Evolutionary conservation across 1,139 yeast species (phyloP), one percentile per base, ranked within the genome.

Genomic region (Geotrichum candidum): DNA sequence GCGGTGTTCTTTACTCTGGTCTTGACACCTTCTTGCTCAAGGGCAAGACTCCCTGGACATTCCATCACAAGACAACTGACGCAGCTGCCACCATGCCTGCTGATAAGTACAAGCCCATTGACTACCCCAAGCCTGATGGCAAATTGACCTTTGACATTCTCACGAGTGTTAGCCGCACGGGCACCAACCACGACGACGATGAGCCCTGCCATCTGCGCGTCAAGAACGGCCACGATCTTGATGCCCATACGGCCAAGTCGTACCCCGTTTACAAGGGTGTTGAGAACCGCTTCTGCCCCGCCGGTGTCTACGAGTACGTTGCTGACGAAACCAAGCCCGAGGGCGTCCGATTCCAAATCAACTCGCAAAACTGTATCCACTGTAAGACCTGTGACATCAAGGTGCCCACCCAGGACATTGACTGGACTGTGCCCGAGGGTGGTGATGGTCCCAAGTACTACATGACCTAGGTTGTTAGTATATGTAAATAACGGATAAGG

Each of bases 321-420:
- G 87, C 87, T 65, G 95, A 88, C 70, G 85, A 82, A 59, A 72
- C 72, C 15, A 81, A 83, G 61, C 71, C 73, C 7, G 71, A 74
- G 6, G 95, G 95, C 3, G 96, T 90, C 38, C 82, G 84, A 70
- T 92, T 94, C 77, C 95, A 90, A 74, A 92, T 94, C 74, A 94
- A 94, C 76, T 83, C 96, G 27, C 99, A 94, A 75, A 94, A 94
- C 76, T 94, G 99, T 78, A 91, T 94, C 67, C 99, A 94, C 75
- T 94, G 99, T 78, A 94, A 94, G 77, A 92, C 98, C 15, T 94
- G 99, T 78, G 99, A 94, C 76, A 94, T 94, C 73, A 94, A 94
- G 76, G 95, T 88, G 18, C 99, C 99, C 10, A 81, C 90, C 0
- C 97, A 92, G 76, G 97, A 92, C 72, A 94, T 94, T 66, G 82